A percentile compares a stretch with the other conserved stretches of the same genome.
Conservation (phyloP, 768 basidiomycete species). For the Trametes coccinea region DNA sequence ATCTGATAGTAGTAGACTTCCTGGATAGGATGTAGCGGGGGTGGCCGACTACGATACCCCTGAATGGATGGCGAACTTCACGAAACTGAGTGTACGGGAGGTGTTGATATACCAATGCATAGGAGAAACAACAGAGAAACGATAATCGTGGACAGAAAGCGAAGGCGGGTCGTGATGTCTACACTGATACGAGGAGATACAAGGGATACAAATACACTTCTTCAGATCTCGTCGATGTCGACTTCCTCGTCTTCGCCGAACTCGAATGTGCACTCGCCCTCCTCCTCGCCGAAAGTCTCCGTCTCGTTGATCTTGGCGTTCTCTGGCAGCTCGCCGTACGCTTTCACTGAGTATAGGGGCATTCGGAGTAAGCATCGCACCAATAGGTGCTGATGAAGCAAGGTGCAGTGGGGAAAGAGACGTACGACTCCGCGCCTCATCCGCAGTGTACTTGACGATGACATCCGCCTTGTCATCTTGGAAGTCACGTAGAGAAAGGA, state of each 20-base stretch:
- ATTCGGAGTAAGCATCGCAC: background rate
- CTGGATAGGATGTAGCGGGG: too few relatives aligned
- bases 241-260: constrained; percentile 88
- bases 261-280: constrained; percentile 87
- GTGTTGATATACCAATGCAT: background rate
- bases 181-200: constrained; percentile 10
- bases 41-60: too few relatives aligned
- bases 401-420: constrained; percentile 17
- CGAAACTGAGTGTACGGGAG: background rate
- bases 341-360: constrained; percentile 66
- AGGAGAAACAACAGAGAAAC: constrained; percentile 10
- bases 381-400: constrained; percentile 1
- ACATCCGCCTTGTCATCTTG: constrained; percentile 99
- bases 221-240: constrained; percentile 87
- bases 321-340: constrained; percentile 96
- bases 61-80: too few relatives aligned
- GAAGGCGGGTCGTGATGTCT: constrained; percentile 8
- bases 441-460: constrained; percentile 97
- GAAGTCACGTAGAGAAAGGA: constrained; percentile 95
- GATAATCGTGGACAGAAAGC: background rate
- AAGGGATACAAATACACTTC: constrained; percentile 29
- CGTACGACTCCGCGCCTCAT: constrained; percentile 83
- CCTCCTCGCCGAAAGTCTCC: constrained; percentile 88
- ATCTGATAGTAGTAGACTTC: too few relatives aligned
- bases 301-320: constrained; percentile 98